These are phyloP conservation scores for Neodidymelliopsis sp. DNA, from an alignment of 2,329 filamentous ascomycete species.

Conservation along the genomic window DNA sequence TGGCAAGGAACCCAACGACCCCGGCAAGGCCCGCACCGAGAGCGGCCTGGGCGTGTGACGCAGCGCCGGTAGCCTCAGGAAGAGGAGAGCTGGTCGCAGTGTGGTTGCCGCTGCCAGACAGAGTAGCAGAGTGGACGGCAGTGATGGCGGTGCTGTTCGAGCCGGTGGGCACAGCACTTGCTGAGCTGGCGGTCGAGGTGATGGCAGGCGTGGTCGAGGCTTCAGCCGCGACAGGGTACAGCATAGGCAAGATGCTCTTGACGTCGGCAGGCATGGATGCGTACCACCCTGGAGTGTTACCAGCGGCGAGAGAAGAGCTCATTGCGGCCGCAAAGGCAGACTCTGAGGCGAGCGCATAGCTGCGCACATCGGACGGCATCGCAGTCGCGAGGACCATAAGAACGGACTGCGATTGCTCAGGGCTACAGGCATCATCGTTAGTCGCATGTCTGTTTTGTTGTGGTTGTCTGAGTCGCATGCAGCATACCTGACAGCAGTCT, in stretches of 20 bases:
- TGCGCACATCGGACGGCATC: constrained; percentile 52
- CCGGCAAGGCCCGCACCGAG: constrained; percentile 52
- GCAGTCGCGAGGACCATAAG: constrained; percentile 54
- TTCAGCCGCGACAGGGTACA: constrained; percentile 38
- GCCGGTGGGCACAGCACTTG: constrained; percentile 27
- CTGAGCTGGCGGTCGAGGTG: constrained; percentile 22
- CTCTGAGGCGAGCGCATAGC: constrained; percentile 52
- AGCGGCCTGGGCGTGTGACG: constrained; percentile 48
- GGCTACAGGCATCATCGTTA: constrained; percentile 25
- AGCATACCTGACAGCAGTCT: constrained; percentile 33
- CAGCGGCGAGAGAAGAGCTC: constrained; percentile 53
- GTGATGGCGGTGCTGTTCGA: constrained; percentile 30
- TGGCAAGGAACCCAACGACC: constrained; percentile 51
- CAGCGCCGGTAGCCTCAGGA: constrained; percentile 35
- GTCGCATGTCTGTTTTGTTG: constrained; percentile 17
- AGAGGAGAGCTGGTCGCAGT: constrained; percentile 22
- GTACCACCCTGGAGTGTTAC: constrained; percentile 56
- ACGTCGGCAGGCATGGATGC: constrained; percentile 54
- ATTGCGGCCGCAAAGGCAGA: constrained; percentile 52
- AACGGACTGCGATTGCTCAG: constrained; percentile 47
- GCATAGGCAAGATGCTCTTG: constrained; percentile 52
- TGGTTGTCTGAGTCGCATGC: constrained; percentile 12
- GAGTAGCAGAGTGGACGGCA: constrained; percentile 34
- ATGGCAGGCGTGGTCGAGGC: constrained; percentile 30
- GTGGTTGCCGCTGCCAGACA: constrained; percentile 22